Evolutionary conservation across 2,329 filamentous ascomycete species (phyloP).

Genomic region (Gnomoniopsis sp.): DNA sequence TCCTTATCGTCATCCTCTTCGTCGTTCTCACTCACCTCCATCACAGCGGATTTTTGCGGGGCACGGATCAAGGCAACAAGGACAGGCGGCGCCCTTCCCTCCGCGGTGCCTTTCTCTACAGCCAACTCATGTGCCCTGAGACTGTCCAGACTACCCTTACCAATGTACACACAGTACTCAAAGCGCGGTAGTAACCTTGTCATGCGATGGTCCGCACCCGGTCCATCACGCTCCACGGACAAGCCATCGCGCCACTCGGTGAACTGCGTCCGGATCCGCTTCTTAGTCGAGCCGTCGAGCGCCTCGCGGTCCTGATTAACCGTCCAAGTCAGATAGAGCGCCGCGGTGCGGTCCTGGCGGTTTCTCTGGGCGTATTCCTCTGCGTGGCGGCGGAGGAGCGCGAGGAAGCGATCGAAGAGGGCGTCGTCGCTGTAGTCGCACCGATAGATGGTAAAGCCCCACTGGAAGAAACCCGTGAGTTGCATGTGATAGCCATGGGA

Average conservation of each 20-base stretch:
- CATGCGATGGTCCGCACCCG: conserved; percentile 6
- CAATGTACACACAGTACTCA: conserved; percentile 11
- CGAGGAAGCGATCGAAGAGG: conserved; percentile 24
- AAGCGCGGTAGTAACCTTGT: conserved; percentile 5
- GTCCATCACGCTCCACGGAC: conserved; percentile 18
- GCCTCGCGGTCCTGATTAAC: conserved; percentile 7
- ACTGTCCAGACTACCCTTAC: conserved; percentile 13
- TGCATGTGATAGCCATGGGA: background rate
- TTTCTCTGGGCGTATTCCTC: background rate
- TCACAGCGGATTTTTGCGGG: background rate
- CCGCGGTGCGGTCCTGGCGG: background rate
- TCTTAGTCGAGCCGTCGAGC: conserved; percentile 10
- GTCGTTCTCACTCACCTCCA: conserved; percentile 2
- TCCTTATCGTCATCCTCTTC: conserved; percentile 11
- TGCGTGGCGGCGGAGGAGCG: conserved; percentile 23
- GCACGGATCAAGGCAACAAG: background rate
- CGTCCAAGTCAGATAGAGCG: conserved; percentile 42
- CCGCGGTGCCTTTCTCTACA: background rate
- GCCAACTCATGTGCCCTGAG: background rate
- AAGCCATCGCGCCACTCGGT: conserved; percentile 57
- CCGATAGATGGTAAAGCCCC: background rate
- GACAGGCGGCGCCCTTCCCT: background rate
- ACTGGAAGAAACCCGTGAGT: background rate
- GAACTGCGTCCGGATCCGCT: conserved; percentile 28
- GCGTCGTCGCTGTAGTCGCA: conserved; percentile 19